Conservation (phyloP, 257 asterid genomes). For the Nicotiana otophora region DNA sequence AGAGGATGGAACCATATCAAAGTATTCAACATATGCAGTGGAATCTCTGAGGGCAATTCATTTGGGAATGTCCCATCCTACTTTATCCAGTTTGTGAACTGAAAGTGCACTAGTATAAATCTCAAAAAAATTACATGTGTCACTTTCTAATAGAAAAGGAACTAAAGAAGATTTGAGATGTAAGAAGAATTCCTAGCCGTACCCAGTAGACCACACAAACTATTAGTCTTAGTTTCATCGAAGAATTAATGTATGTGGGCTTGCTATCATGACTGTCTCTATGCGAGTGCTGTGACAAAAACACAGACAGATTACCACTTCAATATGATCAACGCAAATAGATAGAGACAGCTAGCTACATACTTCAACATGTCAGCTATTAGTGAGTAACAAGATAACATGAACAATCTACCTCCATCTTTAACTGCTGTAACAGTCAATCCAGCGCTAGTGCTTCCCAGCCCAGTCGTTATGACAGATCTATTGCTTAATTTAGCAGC, state of each 20-base stretch:
- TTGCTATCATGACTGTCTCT: neutral
- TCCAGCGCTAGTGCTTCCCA: slow-evolving; percentile 99
- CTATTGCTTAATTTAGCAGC: slow-evolving; percentile 95
- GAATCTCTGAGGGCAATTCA: neutral
- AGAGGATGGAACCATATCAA: neutral
- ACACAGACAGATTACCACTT: neutral
- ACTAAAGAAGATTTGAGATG: neutral
- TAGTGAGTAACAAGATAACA: neutral
- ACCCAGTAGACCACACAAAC: neutral
- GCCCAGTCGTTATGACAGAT: slow-evolving; percentile 92
- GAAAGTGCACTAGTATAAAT: neutral
- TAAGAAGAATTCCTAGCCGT: neutral
- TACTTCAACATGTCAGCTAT: neutral
- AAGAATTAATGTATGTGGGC: neutral
- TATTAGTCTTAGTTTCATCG: neutral
- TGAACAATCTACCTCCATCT: slow-evolving; percentile 74
- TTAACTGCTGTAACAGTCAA: slow-evolving; percentile 98
- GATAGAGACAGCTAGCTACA: neutral
- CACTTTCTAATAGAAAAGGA: neutral
- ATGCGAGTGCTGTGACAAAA: neutral
- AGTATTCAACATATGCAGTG: neutral
- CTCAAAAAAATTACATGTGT: neutral
- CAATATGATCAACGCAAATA: neutral
- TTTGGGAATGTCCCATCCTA: neutral
- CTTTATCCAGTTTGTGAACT: neutral